These are phyloP conservation scores for Penicillium sp. DNA, from an alignment of 2,329 filamentous ascomycete genomes.

Conservation along the genomic window DNA sequence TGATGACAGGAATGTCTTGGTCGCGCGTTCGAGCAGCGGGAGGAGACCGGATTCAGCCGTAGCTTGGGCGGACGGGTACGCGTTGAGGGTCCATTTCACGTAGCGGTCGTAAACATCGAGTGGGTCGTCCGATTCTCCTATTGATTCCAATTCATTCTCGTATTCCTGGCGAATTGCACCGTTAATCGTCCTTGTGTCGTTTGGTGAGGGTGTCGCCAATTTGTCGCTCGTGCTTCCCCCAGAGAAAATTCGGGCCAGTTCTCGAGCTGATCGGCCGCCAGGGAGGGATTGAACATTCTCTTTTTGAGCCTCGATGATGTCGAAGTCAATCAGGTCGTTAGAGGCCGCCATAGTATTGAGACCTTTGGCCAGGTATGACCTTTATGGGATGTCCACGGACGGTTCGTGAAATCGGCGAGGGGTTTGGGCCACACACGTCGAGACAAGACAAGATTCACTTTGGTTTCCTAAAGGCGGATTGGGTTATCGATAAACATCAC, in stretches of 20 bases:
- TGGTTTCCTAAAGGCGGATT: constrained; percentile 14
- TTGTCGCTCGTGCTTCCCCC: constrained; percentile 49
- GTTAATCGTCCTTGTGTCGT: constrained; percentile 74
- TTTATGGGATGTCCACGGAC: constrained; percentile 3
- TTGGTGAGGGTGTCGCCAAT: constrained; percentile 64
- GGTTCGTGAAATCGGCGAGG: constrained; percentile 9
- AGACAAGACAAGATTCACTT: not conserved
- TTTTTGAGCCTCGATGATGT: constrained; percentile 93
- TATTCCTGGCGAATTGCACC: constrained; percentile 79
- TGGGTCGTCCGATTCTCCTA: constrained; percentile 89
- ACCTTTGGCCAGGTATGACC: constrained; percentile 46
- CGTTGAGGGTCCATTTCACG: constrained; percentile 93
- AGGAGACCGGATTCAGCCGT: constrained; percentile 89
- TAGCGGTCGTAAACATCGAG: constrained; percentile 96
- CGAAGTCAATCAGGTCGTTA: constrained; percentile 63
- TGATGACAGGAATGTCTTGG: constrained; percentile 82
- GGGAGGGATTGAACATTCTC: constrained; percentile 97
- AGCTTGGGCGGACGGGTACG: constrained; percentile 91
- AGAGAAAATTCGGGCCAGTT: constrained; percentile 75
- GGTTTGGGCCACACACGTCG: constrained; percentile 1
- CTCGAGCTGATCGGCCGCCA: constrained; percentile 83
- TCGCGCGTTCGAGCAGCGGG: constrained; percentile 86
- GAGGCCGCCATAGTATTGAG: constrained; percentile 46
- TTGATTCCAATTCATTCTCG: constrained; percentile 75
- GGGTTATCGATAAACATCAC: constrained; percentile 43